Evolutionary conservation across 179 eudicot species (phyloP), one percentile per base, ranked within the genome.

Genomic region (Patellifolia procumbens): DNA sequence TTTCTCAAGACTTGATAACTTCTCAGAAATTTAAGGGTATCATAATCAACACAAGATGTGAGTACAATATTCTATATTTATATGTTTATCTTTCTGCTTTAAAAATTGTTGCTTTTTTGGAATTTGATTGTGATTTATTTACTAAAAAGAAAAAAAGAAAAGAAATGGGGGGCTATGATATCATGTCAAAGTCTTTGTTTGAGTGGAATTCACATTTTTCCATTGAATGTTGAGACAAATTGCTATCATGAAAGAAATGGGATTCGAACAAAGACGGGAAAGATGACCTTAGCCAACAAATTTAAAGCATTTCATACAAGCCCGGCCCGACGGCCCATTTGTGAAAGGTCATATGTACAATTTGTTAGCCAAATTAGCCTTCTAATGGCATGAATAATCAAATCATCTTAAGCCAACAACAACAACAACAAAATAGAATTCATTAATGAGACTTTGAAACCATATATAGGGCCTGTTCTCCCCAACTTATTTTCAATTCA

Each of bases 231-330:
- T 70, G 15, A 20, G 31, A 70, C 43, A 70, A 31, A 70, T 49
- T 51, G 20, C 48, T 71, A 71, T 71, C 74, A 71, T 71, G 63
- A 53, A 55, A 70, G 52, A 43, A 71, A 35, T 71, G 63, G 63
- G 62, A 71, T 20, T 53, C 32, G n/a, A 34, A 71, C 12, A 71
- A 71, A 70, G 53, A 68, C 20, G 34, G 20, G 34, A 63, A 17
- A 42, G 70, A 66, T 66, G 49, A 39, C 45, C 53, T 67, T 67
- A 34, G 53, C 71, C 53, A 67, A 67, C 52, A 49, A 68, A 70
- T 29, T 17, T 17, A 16, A 49, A 49, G 42, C 17, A 48, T 70
- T 70, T 69, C 73, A 69, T 26, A 34, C 73, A 58, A 29, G 28
- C 56, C 17, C 19, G n/a, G n/a, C n/a, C n/a, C n/a, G n/a, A n/a